phyloP scores from a whole-genome alignment of 2,329 filamentous ascomycete species.

The Coniochaeta sp. region DNA sequence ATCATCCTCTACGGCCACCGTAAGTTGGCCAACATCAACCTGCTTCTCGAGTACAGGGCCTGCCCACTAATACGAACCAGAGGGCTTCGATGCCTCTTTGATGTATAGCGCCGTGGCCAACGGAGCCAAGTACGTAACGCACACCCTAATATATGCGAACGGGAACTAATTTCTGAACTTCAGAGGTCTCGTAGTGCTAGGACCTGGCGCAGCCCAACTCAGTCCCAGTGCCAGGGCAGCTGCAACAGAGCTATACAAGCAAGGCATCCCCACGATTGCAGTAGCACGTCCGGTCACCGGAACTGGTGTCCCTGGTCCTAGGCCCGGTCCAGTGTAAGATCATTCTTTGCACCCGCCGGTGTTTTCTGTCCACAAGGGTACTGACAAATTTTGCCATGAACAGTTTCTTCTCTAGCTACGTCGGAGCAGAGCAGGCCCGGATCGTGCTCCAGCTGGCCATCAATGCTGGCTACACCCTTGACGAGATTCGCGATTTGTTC shows the following conservation, averaged over 20 bases:
- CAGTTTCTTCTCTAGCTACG: conserved; percentile 16
- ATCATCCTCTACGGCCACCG: conserved; percentile 38
- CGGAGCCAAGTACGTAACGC: conserved; percentile 17
- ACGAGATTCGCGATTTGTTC: conserved; percentile 20
- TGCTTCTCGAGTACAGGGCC: neutral
- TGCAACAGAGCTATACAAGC: conserved; percentile 16
- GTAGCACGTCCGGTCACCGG: conserved; percentile 20
- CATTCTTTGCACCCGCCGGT: too few relatives aligned
- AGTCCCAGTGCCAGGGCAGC: conserved; percentile 18
- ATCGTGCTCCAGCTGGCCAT: conserved; percentile 24
- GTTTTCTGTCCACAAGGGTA: neutral
- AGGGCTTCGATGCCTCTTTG: conserved; percentile 22
- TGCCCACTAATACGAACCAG: conserved; percentile 7
- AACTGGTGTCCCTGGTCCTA: conserved; percentile 15
- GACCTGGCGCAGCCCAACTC: conserved; percentile 20
- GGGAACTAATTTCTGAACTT: neutral
- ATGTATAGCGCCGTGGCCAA: conserved; percentile 23
- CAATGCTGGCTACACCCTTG: conserved; percentile 17
- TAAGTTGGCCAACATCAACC: conserved; percentile 8
- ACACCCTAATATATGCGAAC: neutral
- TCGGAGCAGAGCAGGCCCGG: conserved; percentile 20
- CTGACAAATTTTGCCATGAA: conserved; percentile 7
- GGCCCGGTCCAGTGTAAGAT: conserved; percentile 9
- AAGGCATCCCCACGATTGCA: conserved; percentile 20
- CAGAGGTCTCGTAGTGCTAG: conserved; percentile 22